Conservation (phyloP, 1,284 basidiomycete species). For the Jaminaea rosea region DNA sequence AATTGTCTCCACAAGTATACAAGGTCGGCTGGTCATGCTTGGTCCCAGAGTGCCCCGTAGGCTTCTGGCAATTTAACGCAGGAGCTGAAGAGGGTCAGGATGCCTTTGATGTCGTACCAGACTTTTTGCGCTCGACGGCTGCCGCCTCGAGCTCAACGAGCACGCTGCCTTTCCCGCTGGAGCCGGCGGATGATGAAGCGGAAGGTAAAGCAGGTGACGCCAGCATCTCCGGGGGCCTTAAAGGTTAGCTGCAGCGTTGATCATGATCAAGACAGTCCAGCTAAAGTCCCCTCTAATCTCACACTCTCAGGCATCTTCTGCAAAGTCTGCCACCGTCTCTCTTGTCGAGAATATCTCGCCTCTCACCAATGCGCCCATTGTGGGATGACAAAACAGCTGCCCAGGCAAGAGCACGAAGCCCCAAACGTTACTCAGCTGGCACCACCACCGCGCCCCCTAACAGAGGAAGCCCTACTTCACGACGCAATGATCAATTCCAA, state of each 20-base stretch:
- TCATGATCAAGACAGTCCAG: too few relatives aligned
- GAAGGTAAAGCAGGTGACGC: too few relatives aligned
- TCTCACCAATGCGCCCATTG: not conserved
- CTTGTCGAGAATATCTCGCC: conserved; percentile 1
- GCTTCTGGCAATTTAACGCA: conserved; percentile 12
- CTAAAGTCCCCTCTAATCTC: too few relatives aligned
- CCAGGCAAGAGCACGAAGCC: too few relatives aligned
- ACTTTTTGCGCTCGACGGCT: not conserved
- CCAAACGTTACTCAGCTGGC: too few relatives aligned
- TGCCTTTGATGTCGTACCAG: not conserved
- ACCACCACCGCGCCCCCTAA: not conserved
- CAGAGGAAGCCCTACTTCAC: not conserved
- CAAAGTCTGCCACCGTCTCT: conserved; percentile 3
- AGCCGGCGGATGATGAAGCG: too few relatives aligned
- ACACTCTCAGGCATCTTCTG: conserved; percentile 3
- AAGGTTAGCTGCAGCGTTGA: too few relatives aligned
- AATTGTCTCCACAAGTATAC: conserved; percentile 9
- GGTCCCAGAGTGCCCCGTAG: conserved; percentile 6
- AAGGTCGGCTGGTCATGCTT: conserved; percentile 20
- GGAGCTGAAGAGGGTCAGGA: not conserved
- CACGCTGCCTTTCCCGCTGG: too few relatives aligned
- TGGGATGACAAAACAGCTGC: too few relatives aligned
- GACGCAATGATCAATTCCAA: conserved; percentile 2
- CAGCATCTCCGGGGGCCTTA: too few relatives aligned
- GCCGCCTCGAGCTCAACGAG: too few relatives aligned